Conservation (phyloP, 192 early-diverging fungal species). For the Entomortierella beljakovae region DNA sequence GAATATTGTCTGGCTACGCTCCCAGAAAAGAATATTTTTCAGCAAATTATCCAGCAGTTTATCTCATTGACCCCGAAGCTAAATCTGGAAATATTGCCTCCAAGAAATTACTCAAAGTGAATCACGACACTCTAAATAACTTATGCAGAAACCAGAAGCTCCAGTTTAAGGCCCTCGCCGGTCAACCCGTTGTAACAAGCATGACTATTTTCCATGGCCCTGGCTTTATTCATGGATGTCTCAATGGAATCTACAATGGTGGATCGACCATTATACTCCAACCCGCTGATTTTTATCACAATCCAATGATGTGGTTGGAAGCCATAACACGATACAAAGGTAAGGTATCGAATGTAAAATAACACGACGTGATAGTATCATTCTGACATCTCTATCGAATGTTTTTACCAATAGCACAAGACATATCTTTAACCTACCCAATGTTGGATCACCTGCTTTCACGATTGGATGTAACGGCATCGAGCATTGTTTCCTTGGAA, state of each 20-base stretch:
- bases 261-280: constrained; percentile 45
- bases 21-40: constrained; percentile 67
- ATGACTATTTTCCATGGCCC: constrained; percentile 47
- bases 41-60: constrained; percentile 62
- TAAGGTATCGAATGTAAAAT: constrained; percentile 2
- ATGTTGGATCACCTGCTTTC: constrained; percentile 29
- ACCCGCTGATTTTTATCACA: constrained; percentile 35
- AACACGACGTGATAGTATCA: too few relatives aligned
- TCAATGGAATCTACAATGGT: constrained; percentile 48
- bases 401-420: constrained; percentile 15
- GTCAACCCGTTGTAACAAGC: constrained; percentile 52
- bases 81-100: constrained; percentile 30
- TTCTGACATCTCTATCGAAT: background rate
- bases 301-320: constrained; percentile 55
- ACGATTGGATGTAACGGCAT: constrained; percentile 14
- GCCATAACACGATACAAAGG: constrained; percentile 51
- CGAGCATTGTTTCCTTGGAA: constrained; percentile 5
- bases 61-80: constrained; percentile 56
- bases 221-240: constrained; percentile 42
- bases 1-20: constrained; percentile 65
- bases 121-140: constrained; percentile 64
- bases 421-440: constrained; percentile 39
- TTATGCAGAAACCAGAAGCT: constrained; percentile 71
- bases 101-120: constrained; percentile 50
- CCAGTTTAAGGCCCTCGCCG: constrained; percentile 59